Base-by-base conservation (phyloP, 129 eudicot species). In the Saposhnikovia divaricata region DNA sequence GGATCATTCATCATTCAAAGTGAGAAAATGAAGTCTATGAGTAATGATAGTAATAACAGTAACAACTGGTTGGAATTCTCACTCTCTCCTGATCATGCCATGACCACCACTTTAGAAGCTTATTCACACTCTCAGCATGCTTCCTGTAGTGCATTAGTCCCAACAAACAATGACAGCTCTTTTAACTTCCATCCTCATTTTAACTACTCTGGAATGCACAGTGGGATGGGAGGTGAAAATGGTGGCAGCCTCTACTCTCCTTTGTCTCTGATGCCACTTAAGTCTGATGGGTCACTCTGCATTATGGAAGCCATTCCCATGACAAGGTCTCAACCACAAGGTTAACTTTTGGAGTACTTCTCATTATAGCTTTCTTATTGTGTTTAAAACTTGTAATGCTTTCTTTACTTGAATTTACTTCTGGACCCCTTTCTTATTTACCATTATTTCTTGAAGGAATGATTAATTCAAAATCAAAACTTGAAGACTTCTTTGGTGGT, bases 401-500 rank as follows among this genome's bases (percentile, higher is more conserved):
- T 72, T 42, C 6, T 72, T 72, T 72, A 40, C 5, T 21, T 39
- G 0, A 43, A 43, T 42, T 42, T 72, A 63, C 74, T 25, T 25
- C n/a, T 46, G 81, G 75, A 63, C 74, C 55, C 81, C 46, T 83
- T 55, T 71, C 61, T 28, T 61, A 28, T 31, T 79, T 5, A 39
- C 68, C 85, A 44, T 81, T 38, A 47, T 79, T 79, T 83, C 65
- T 71, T 78, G 72, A 73, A 89, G 90, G 89, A 75, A 83, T 90
- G 84, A 81, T 83, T 40, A 81, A 55, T 77, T 53, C 93, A 75
- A 89, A 86, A n/a, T 97, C 98, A 83, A 94, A 94, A 86, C 92
- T 91, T 50, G 98, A 91, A 77, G 93, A 91, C 80, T 94, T 94
- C 87, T 91, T 94, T 80, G 96, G 97, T 19, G 93, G 88, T 77